A percentile compares a stretch with the other conserved stretches of the same genome.
phyloP scores from a whole-genome alignment of 768 basidiomycete species.

The Leucosporidium creatinivorum region DNA sequence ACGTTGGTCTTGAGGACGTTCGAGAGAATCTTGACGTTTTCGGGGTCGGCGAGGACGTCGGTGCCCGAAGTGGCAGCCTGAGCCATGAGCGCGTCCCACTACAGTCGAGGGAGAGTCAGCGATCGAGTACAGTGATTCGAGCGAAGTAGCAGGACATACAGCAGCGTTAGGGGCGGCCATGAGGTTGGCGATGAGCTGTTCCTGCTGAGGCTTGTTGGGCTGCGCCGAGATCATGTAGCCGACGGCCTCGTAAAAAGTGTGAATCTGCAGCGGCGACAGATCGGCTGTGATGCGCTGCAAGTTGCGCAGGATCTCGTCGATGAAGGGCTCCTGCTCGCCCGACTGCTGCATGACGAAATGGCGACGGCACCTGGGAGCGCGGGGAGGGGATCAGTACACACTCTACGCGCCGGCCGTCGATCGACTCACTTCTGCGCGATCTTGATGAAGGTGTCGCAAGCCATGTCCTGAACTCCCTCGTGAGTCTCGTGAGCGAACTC shows the following conservation, averaged over 20 bases:
- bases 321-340: slow-evolving; percentile 92
- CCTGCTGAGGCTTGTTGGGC: slow-evolving; percentile 94
- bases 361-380: slow-evolving; percentile 52
- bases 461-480: slow-evolving; percentile 99
- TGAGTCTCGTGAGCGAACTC: slow-evolving; percentile 99
- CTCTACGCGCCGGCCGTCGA: background rate
- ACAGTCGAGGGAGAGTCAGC: background rate
- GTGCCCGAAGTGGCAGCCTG: slow-evolving; percentile 78
- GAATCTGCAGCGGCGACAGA: slow-evolving; percentile 88
- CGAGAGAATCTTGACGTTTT: slow-evolving; percentile 92
- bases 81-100: slow-evolving; percentile 98
- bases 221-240: slow-evolving; percentile 99
- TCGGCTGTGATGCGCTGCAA: slow-evolving; percentile 92
- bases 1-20: slow-evolving; percentile 99
- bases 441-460: slow-evolving; percentile 99
- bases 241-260: slow-evolving; percentile 98
- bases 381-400: background rate
- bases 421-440: slow-evolving; percentile 80
- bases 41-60: slow-evolving; percentile 79
- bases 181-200: slow-evolving; percentile 83
- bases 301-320: slow-evolving; percentile 88
- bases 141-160: slow-evolving; percentile 48
- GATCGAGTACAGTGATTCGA: too few relatives aligned
- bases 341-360: slow-evolving; percentile 99
- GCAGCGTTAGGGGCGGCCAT: slow-evolving; percentile 98